Evolutionary conservation across 192 early-diverging fungal genomes (phyloP).

Genomic region (Podila minutissima): DNA sequence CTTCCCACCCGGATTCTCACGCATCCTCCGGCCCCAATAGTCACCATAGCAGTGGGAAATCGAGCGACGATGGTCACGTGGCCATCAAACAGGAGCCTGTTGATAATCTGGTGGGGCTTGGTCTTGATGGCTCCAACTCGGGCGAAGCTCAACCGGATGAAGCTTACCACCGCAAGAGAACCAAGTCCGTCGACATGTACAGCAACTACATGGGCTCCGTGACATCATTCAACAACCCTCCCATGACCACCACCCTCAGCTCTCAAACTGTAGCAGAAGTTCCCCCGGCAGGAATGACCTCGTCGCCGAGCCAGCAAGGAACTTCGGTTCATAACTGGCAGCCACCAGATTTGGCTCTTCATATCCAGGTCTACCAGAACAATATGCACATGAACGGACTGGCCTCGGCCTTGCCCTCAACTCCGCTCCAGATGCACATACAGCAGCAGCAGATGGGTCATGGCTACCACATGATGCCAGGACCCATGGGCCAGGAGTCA

Average conservation of each 20-base stretch:
- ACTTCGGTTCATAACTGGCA: slow-evolving; percentile 50
- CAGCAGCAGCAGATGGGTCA: slow-evolving; percentile 33
- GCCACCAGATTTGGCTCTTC: slow-evolving; percentile 48
- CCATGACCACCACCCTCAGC: slow-evolving; percentile 3
- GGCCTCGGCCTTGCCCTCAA: slow-evolving; percentile 29
- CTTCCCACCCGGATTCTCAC: slow-evolving; percentile 2
- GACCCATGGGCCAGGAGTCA: slow-evolving; percentile 10
- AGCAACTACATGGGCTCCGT: slow-evolving; percentile 26
- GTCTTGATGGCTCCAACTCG: slow-evolving; percentile 12
- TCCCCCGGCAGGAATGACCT: slow-evolving; percentile 1
- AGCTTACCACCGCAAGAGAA: slow-evolving; percentile 44
- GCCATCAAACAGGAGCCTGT: slow-evolving; percentile 22
- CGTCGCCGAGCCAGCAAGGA: slow-evolving; percentile 13
- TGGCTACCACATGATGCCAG: slow-evolving; percentile 13
- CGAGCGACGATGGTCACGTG: neutral
- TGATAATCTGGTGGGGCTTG: slow-evolving; percentile 28
- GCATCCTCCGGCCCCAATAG: slow-evolving; percentile 5
- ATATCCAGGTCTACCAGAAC: slow-evolving; percentile 41
- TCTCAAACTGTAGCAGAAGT: neutral
- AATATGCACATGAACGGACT: slow-evolving; percentile 30
- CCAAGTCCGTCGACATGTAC: slow-evolving; percentile 51
- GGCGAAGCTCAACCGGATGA: slow-evolving; percentile 18
- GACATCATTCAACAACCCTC: slow-evolving; percentile 12
- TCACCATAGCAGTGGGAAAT: neutral
- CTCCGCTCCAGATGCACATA: slow-evolving; percentile 35